phyloP scores from a whole-genome alignment of 441 rosid genomes.

The Corymbia calophylla region DNA sequence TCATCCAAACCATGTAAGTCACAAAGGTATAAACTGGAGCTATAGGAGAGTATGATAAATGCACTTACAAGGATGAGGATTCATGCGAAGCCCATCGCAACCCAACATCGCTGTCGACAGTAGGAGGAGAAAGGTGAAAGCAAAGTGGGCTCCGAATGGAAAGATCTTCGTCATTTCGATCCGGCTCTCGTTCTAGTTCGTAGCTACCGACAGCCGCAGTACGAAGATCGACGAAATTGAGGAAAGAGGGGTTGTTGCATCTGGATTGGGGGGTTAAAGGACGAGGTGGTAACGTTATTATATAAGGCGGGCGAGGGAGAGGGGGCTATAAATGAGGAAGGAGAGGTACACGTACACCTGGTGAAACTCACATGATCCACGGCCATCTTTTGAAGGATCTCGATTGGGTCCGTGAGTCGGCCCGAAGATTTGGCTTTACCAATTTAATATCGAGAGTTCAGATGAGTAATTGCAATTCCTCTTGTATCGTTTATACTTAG shows the following conservation, averaged over 20 bases:
- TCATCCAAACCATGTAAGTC: background rate
- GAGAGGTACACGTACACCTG: conserved; percentile 18
- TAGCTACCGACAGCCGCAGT: background rate
- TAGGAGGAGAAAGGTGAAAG: background rate
- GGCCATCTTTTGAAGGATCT: conserved; percentile 15
- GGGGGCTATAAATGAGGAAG: conserved; percentile 15
- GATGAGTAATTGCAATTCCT: background rate
- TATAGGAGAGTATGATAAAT: background rate
- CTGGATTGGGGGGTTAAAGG: background rate
- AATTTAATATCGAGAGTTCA: background rate
- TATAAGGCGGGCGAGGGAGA: background rate
- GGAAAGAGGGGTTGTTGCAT: background rate
- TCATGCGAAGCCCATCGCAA: conserved; percentile 8
- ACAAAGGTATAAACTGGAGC: too few relatives aligned
- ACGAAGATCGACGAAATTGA: background rate
- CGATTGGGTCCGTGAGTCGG: background rate
- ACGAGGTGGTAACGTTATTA: background rate
- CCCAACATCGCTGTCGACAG: conserved; percentile 6
- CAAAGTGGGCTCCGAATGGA: conserved; percentile 4
- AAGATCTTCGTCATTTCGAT: conserved; percentile 1
- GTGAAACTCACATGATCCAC: conserved; percentile 46
- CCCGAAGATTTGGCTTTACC: background rate
- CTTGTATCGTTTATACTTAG: background rate
- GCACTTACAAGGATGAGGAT: conserved; percentile 11
- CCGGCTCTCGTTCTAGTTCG: background rate